A percentile compares a stretch with the other conserved stretches of the same genome.
Evolutionary conservation across 2,329 filamentous ascomycete species (phyloP).

Genomic region (Pseudogymnoascus sp.): DNA sequence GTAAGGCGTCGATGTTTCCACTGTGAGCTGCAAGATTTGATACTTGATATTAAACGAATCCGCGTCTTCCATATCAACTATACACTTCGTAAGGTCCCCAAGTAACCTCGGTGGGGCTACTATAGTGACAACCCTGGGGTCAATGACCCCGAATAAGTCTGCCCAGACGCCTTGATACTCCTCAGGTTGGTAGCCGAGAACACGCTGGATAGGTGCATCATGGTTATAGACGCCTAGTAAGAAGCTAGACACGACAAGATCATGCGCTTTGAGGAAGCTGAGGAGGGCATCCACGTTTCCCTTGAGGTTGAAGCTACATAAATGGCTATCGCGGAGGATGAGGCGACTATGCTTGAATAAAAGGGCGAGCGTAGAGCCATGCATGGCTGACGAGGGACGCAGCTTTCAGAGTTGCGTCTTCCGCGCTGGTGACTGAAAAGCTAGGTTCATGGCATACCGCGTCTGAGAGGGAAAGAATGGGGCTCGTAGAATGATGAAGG

Average conservation of each 20-base stretch:
- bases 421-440: conserved; percentile 33
- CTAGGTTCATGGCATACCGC: conserved; percentile 42
- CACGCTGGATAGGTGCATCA: background rate
- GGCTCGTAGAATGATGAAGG: conserved; percentile 43
- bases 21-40: conserved; percentile 46
- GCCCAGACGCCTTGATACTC: conserved; percentile 39
- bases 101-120: conserved; percentile 55
- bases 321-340: conserved; percentile 20
- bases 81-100: conserved; percentile 49
- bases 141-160: conserved; percentile 43
- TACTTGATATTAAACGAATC: conserved; percentile 57
- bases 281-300: background rate
- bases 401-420: conserved; percentile 42
- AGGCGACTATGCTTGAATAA: conserved; percentile 49
- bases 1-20: background rate
- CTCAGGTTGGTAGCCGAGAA: background rate
- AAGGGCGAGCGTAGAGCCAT: conserved; percentile 43
- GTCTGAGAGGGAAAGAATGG: conserved; percentile 39
- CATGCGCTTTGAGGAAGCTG: background rate
- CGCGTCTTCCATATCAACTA: conserved; percentile 46
- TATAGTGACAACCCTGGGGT: conserved; percentile 46
- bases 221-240: background rate
- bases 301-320: background rate
- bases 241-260: background rate
- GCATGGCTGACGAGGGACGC: conserved; percentile 44